These are phyloP conservation scores for Botrytis cinerea DNA, from an alignment of 2,329 filamentous ascomycete species.

Conservation along the genomic window DNA sequence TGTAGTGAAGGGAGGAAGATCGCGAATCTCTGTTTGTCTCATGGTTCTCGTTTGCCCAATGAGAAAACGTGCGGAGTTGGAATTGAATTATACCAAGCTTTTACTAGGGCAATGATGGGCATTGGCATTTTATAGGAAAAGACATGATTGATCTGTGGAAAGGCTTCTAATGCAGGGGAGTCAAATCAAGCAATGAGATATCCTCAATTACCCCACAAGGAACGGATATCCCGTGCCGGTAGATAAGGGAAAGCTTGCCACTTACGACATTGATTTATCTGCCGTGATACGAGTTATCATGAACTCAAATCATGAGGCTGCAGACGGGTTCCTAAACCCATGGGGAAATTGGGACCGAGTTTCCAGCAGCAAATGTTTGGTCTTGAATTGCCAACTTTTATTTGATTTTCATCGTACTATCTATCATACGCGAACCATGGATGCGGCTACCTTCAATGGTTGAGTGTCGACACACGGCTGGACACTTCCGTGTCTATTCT, in stretches of 20 bases:
- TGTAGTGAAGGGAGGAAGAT: background rate
- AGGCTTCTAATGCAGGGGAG: background rate
- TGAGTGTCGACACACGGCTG: background rate
- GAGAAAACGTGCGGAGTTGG: background rate
- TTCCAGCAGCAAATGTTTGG: background rate
- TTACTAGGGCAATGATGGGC: background rate
- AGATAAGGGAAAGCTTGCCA: slow-evolving; percentile 10
- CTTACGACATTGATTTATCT: background rate
- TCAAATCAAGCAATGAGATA: background rate
- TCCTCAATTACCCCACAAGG: background rate
- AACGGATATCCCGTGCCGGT: slow-evolving; percentile 1
- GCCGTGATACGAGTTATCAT: background rate
- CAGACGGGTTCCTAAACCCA: background rate
- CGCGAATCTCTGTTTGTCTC: background rate
- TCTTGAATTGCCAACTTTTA: background rate
- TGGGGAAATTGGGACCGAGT: background rate
- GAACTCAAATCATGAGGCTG: background rate
- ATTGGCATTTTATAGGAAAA: slow-evolving; percentile 12
- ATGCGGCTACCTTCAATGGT: background rate
- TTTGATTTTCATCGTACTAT: background rate
- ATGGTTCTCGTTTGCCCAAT: background rate
- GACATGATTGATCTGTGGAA: background rate
- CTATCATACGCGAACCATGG: background rate
- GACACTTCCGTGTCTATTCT: background rate
- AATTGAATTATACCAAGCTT: background rate